A percentile compares a stretch with the other conserved stretches of the same genome.
These are phyloP conservation scores for Nidularia sp. DNA, from an alignment of 768 basidiomycete genomes.

Conservation along the genomic window DNA sequence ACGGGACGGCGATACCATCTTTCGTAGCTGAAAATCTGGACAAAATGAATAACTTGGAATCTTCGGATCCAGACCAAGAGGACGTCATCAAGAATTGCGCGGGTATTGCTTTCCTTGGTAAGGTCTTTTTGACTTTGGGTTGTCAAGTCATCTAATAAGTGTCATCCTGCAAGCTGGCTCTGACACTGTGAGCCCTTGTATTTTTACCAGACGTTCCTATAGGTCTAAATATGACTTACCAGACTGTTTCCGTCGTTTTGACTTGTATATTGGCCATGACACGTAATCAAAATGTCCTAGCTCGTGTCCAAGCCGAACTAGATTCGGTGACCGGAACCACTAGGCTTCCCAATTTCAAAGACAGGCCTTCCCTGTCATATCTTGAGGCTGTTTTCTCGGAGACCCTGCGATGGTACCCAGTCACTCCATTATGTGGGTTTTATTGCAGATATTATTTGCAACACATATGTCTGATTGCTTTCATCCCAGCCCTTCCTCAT, in stretches of 20 bases:
- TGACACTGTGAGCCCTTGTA: slow-evolving; percentile 15
- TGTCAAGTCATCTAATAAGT: too few species aligned
- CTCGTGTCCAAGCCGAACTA: slow-evolving; percentile 38
- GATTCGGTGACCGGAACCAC: slow-evolving; percentile 32
- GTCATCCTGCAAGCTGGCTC: slow-evolving; percentile 34
- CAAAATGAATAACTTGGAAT: slow-evolving; percentile 9
- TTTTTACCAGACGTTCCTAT: not conserved
- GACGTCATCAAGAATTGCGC: slow-evolving; percentile 36
- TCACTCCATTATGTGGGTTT: slow-evolving; percentile 28
- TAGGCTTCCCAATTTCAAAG: slow-evolving; percentile 36
- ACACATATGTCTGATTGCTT: too few species aligned
- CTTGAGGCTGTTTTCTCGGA: slow-evolving; percentile 40
- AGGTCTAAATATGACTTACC: not conserved
- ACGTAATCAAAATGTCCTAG: slow-evolving; percentile 34
- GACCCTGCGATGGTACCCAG: slow-evolving; percentile 33
- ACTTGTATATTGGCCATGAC: slow-evolving; percentile 17
- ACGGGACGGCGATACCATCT: slow-evolving; percentile 16
- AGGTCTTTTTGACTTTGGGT: too few species aligned
- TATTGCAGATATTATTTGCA: slow-evolving; percentile 2
- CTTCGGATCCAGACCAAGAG: slow-evolving; percentile 13
- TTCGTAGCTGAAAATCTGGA: slow-evolving; percentile 21
- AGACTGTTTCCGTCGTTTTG: slow-evolving; percentile 1
- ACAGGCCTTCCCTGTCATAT: slow-evolving; percentile 34
- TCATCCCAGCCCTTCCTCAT: slow-evolving; percentile 33
- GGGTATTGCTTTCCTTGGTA: slow-evolving; percentile 36